phyloP scores from a whole-genome alignment of 148 eudicot species.

The Cornus controversa region DNA sequence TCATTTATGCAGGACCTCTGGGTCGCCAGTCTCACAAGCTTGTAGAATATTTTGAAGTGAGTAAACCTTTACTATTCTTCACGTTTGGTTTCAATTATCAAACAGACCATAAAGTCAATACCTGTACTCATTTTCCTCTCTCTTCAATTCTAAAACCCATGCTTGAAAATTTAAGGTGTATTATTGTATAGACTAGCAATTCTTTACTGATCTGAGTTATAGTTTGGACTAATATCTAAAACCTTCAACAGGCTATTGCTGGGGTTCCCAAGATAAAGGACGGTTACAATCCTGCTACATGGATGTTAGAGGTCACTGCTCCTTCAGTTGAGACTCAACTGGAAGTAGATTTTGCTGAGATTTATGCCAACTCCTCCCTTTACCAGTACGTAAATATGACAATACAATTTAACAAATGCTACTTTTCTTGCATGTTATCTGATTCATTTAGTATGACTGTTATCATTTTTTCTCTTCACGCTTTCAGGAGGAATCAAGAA shows the following conservation, averaged over 20 bases:
- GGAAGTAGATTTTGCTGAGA: conserved; percentile 53
- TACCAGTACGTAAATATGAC: conserved; percentile 40
- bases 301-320: conserved; percentile 73
- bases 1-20: conserved; percentile 66
- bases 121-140: no score
- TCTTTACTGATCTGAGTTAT: not conserved
- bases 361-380: conserved; percentile 51
- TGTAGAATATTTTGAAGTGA: conserved; percentile 70
- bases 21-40: conserved; percentile 60
- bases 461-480: not conserved
- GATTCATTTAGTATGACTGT: not conserved
- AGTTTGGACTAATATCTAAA: not conserved
- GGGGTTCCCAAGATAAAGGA: conserved; percentile 55
- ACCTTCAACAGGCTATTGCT: conserved; percentile 43
- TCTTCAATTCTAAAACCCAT: not conserved
- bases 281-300: conserved; percentile 77
- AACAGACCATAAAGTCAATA: no score
- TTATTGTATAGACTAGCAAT: not conserved
- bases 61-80: conserved; percentile 8
- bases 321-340: conserved; percentile 49
- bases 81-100: no score
- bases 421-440: not conserved
- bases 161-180: not conserved
- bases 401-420: not conserved
- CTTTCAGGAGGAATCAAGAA: conserved; percentile 52